These are phyloP conservation scores for Aspergillus sclerotioniger DNA, from an alignment of 495 filamentous ascomycete genomes.

Conservation along the genomic window DNA sequence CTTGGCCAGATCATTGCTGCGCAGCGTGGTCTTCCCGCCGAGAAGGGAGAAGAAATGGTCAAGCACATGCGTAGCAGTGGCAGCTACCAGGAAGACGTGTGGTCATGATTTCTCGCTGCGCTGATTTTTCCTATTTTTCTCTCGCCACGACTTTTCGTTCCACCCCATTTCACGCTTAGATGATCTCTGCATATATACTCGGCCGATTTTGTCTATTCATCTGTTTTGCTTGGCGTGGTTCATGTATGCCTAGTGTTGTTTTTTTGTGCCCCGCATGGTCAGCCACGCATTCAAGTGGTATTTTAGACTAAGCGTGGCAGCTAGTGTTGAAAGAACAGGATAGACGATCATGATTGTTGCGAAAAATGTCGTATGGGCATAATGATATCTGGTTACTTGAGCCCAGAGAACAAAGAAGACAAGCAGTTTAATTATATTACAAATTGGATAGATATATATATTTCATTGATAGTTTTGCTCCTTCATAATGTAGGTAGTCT, in stretches of 20 bases:
- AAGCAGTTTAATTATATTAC: neutral
- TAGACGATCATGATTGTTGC: constrained; percentile 1
- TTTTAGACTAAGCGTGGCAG: neutral
- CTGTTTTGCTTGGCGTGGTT: constrained; percentile 23
- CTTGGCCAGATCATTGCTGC: constrained; percentile 81
- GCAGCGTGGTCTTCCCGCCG: constrained; percentile 73
- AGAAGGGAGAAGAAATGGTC: constrained; percentile 91
- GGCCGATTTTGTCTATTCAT: constrained; percentile 23
- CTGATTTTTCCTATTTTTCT: constrained; percentile 23
- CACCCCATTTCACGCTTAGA: constrained; percentile 26
- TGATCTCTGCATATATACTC: constrained; percentile 39
- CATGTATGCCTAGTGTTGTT: constrained; percentile 30
- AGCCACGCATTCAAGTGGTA: constrained; percentile 3
- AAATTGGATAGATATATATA: too few relatives aligned
- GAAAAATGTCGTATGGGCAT: neutral
- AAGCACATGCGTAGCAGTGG: constrained; percentile 92
- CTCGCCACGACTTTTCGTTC: constrained; percentile 19
- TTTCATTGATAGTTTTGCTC: too few relatives aligned
- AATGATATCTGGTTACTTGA: neutral
- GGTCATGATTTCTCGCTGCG: constrained; percentile 60
- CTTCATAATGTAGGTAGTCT: too few relatives aligned
- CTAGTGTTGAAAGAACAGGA: neutral
- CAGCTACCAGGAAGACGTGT: constrained; percentile 97
- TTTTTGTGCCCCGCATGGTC: constrained; percentile 12
- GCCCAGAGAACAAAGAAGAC: neutral